Evolutionary conservation across 1,139 yeast species (phyloP).

Genomic region (Spathaspora sp.): DNA sequence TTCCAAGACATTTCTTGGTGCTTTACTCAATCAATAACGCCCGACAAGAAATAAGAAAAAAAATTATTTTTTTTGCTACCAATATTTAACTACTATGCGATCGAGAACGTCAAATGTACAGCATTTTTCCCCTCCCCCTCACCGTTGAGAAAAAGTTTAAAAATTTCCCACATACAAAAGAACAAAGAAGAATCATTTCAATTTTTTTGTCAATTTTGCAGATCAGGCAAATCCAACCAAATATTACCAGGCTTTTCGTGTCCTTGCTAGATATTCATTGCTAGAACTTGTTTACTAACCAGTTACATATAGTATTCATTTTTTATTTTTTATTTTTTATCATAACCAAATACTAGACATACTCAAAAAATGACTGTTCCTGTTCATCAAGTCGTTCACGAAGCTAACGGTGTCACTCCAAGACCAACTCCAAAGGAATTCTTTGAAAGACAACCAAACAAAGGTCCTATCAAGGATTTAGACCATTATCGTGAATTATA

Average conservation of each 20-base stretch:
- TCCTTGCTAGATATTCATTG: background rate
- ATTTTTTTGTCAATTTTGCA: background rate
- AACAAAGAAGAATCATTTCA: background rate
- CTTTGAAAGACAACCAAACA: slow-evolving; percentile 67
- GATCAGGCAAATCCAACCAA: background rate
- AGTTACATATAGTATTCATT: background rate
- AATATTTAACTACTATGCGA: no score
- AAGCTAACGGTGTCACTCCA: slow-evolving; percentile 67
- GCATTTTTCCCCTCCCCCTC: background rate
- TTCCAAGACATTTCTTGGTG: background rate
- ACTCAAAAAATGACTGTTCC: slow-evolving; percentile 18
- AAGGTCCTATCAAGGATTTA: slow-evolving; percentile 47
- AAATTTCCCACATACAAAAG: background rate
- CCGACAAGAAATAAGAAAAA: background rate
- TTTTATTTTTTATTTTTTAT: background rate
- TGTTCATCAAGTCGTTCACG: slow-evolving; percentile 63
- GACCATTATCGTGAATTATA: slow-evolving; percentile 78
- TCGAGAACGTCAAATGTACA: background rate
- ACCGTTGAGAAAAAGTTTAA: background rate
- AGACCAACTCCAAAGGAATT: slow-evolving; percentile 75
- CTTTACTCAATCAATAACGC: background rate
- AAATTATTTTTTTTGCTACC: background rate
- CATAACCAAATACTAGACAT: slow-evolving; percentile 4
- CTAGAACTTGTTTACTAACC: background rate
- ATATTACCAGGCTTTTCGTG: background rate